Conservation (phyloP, 177 flowering plant species). For the Vitis hybrid region DNA sequence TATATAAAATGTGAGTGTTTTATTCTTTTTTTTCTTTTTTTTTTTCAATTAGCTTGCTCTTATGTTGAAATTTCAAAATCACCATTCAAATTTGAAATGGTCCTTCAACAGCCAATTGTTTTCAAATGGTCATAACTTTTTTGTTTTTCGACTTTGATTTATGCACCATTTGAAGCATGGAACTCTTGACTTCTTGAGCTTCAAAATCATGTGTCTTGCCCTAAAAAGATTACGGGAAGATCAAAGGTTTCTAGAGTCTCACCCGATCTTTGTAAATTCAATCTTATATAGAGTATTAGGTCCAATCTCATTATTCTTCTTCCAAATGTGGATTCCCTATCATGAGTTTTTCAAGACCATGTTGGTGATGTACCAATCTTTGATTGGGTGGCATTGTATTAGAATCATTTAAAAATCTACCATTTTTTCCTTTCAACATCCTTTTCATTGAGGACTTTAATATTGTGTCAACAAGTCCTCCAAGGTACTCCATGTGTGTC, state of each 20-base stretch:
- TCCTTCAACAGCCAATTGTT: too few relatives aligned
- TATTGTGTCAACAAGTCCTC: slow-evolving; percentile 25
- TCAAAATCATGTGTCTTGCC: too few relatives aligned
- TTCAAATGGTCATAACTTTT: too few relatives aligned
- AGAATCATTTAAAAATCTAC: slow-evolving; percentile 87
- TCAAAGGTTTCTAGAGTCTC: slow-evolving; percentile 53
- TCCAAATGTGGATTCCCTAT: slow-evolving; percentile 79
- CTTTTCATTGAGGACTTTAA: slow-evolving; percentile 58
- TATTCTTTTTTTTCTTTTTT: too few relatives aligned
- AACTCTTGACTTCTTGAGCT: too few relatives aligned
- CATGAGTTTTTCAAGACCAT: slow-evolving; percentile 31
- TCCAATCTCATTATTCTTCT: slow-evolving; percentile 90
- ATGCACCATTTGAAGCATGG: too few relatives aligned
- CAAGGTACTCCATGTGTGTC: slow-evolving; percentile 42
- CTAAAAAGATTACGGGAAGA: background rate
- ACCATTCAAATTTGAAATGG: too few relatives aligned
- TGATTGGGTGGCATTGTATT: slow-evolving; percentile 63
- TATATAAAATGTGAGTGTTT: too few relatives aligned
- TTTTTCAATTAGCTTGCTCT: too few relatives aligned
- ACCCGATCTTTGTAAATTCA: slow-evolving; percentile 52
- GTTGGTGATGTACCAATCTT: slow-evolving; percentile 30
- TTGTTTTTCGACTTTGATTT: too few relatives aligned
- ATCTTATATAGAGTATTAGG: slow-evolving; percentile 74
- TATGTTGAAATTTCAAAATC: too few relatives aligned
- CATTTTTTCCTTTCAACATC: slow-evolving; percentile 69